Evolutionary conservation across 306 rosid genomes (phyloP).

Genomic region (Acmispon strigosus): DNA sequence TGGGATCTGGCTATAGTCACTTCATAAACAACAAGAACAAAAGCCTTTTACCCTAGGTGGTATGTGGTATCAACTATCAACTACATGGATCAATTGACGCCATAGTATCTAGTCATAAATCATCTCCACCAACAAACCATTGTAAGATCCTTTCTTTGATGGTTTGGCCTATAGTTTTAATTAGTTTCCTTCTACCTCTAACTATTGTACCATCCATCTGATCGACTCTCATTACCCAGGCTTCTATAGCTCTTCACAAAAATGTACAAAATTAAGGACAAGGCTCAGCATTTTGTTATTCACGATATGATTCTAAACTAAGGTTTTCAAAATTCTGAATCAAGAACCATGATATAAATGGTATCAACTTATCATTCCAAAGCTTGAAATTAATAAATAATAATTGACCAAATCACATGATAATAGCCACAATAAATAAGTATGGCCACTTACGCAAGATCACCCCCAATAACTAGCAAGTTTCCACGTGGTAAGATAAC

Average conservation of each 20-base stretch:
- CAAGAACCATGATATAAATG: neutral
- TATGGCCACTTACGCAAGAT: slow-evolving; percentile 79
- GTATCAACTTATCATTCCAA: slow-evolving; percentile 17
- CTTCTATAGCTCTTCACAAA: slow-evolving; percentile 15
- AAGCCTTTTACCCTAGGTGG: neutral
- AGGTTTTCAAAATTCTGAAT: neutral
- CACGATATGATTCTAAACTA: slow-evolving; percentile 1
- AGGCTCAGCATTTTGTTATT: slow-evolving; percentile 6
- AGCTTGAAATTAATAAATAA: neutral
- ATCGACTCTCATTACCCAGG: neutral
- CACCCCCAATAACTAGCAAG: slow-evolving; percentile 92
- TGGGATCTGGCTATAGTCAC: neutral
- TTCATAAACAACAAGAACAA: neutral
- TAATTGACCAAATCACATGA: neutral
- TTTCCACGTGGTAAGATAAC: slow-evolving; percentile 69
- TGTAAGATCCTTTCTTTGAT: neutral
- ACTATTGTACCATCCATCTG: neutral
- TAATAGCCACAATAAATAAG: neutral
- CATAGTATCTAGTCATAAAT: neutral
- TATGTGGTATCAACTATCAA: neutral
- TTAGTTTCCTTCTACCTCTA: neutral
- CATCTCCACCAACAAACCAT: neutral
- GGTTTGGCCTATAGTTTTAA: neutral
- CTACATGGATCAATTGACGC: neutral
- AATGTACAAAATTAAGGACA: neutral